phyloP scores from a whole-genome alignment of 108 stramenopile species.

The Stephanodiscus triporus region DNA sequence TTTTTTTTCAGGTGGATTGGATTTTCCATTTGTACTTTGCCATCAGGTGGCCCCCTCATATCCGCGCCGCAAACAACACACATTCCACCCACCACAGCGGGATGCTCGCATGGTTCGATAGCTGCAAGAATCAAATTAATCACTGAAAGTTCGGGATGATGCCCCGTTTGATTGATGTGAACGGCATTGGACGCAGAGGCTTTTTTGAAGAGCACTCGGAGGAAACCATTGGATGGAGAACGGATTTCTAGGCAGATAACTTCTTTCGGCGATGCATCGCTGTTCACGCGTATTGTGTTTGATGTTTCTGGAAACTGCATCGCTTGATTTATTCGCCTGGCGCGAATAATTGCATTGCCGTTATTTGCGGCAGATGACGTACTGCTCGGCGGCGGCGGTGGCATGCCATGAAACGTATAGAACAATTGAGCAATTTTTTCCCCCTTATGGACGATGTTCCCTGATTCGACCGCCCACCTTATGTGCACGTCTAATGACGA shows the following conservation, averaged over 20 bases:
- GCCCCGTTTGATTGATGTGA: neutral
- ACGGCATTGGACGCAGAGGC: neutral
- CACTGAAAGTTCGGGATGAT: neutral
- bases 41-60: conserved; percentile 1
- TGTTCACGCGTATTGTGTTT: neutral
- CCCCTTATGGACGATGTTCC: conserved; percentile 25
- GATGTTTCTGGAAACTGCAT: neutral
- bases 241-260: conserved; percentile 10
- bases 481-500: conserved; percentile 25
- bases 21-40: conserved; percentile 7
- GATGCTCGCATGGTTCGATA: conserved; percentile 76
- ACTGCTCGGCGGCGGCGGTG: neutral
- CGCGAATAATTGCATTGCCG: neutral
- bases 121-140: conserved; percentile 48
- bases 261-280: conserved; percentile 3
- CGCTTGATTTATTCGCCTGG: neutral
- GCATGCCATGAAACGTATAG: conserved; percentile 8
- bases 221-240: conserved; percentile 33
- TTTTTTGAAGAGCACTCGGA: conserved; percentile 19
- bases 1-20: neutral
- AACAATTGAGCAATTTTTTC: conserved; percentile 29
- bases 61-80: conserved; percentile 75
- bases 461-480: conserved; percentile 24
- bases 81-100: conserved; percentile 68
- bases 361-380: no score